These are phyloP conservation scores for Xerocomellus amylosporus DNA, from an alignment of 768 basidiomycete genomes.

Conservation along the genomic window DNA sequence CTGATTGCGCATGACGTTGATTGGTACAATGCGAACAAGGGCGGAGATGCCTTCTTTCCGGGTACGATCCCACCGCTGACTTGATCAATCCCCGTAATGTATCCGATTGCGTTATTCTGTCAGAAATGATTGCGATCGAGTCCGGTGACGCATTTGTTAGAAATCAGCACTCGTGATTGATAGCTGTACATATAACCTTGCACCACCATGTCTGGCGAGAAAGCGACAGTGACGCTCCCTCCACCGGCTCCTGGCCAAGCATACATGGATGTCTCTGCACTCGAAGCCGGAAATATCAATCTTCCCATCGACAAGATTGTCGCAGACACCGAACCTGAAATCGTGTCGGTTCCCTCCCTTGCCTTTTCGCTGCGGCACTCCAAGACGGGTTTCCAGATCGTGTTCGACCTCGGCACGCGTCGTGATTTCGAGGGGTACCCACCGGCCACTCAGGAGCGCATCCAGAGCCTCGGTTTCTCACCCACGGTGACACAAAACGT, in stretches of 20 bases:
- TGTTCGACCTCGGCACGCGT: constrained; percentile 59
- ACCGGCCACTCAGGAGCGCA: constrained; percentile 27
- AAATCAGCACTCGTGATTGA: not conserved
- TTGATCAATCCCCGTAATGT: not conserved
- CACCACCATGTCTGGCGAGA: constrained; percentile 3
- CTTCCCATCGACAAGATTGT: constrained; percentile 40
- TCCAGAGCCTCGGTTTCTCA: constrained; percentile 8
- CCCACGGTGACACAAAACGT: constrained; percentile 36
- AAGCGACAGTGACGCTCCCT: constrained; percentile 6
- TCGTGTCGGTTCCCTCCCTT: constrained; percentile 42
- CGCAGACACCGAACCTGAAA: constrained; percentile 31
- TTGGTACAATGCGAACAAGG: too few relatives aligned
- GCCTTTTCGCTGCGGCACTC: constrained; percentile 55
- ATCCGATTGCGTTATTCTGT: not conserved
- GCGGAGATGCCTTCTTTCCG: constrained; percentile 33
- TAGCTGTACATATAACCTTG: not conserved
- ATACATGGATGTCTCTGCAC: constrained; percentile 52
- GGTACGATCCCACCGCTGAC: constrained; percentile 1
- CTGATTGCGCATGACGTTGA: too few relatives aligned
- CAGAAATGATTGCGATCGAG: not conserved
- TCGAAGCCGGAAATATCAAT: constrained; percentile 48
- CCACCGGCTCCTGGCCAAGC: constrained; percentile 39
- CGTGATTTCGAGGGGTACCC: constrained; percentile 45
- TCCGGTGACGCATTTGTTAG: not conserved
- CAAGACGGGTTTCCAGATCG: constrained; percentile 33